Conservation (phyloP, 371 early-diverging fungal genomes). For the Syncephalastrum monosporum region DNA sequence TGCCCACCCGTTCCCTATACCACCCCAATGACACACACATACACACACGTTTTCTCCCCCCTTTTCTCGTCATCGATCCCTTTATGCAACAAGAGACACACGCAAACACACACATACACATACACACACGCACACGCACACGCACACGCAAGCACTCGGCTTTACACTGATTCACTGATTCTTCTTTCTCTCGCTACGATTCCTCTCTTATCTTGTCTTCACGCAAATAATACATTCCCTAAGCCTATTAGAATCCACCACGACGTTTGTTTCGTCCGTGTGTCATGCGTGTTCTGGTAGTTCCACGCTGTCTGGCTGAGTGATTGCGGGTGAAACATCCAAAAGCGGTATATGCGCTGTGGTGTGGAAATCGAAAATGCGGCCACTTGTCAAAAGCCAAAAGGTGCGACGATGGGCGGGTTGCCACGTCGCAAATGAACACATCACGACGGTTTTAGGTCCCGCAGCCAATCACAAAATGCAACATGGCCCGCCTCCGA, state of each 20-base stretch:
- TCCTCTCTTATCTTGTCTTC: no score
- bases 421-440: slow-evolving; percentile 7
- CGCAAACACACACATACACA: background rate
- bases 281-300: background rate
- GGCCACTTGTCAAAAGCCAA: background rate
- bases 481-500: slow-evolving; percentile 35
- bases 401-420: background rate
- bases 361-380: background rate
- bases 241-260: no score
- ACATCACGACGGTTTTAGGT: background rate
- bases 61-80: background rate
- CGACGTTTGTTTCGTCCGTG: background rate
- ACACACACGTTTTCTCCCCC: background rate
- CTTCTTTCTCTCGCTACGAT: no score
- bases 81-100: background rate
- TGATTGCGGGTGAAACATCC: no score
- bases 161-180: no score
- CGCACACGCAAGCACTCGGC: no score
- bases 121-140: no score
- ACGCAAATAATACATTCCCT: no score
- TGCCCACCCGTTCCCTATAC: slow-evolving; percentile 13
- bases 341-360: no score
- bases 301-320: no score
- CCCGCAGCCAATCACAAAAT: slow-evolving; percentile 36
- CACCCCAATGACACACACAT: background rate